Evolutionary conservation across 2,329 filamentous ascomycete genomes (phyloP), one percentile per base, ranked within the genome.

Genomic region (Fusarium tricinctum): DNA sequence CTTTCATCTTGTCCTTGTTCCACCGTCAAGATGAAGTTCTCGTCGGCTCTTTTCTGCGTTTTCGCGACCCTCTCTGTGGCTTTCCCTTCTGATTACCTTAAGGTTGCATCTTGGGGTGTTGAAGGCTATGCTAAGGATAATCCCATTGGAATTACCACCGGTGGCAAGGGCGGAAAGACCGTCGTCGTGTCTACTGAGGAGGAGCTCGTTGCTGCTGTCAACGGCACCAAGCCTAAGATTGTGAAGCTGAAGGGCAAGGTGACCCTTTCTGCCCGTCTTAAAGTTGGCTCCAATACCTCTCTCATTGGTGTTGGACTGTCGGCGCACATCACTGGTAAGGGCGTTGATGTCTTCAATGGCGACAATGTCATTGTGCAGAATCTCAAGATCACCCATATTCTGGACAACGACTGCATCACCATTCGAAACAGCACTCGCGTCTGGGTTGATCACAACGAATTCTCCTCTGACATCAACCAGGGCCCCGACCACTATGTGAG

Each of bases 391-490:
- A 73, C 69, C 55, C 68, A 78, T 45, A 80, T 83, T 32, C 44
- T 77, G 6, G 80, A 77, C 47, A 78, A 79, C 17, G 82, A 84
- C 56, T 76, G 77, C 61, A 81, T 84, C 56, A 81, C 79, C 6
- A 78, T 83, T 35, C 77, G 78, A n/a, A 81, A 82, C 74, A 77
- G 78, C 26, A 84, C 81, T 3, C 73, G 81, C 4, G 79, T 84
- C 1, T 84, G 82, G 82, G 73, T 84, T 23, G 82, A 84, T 50
- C 82, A 84, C 67, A 82, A 82, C 46, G 82, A 84, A 67, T 83
- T 84, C 63, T 69, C 75, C n/a, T 81, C 77, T 2, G 80, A 83
- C 42, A 75, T 83, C 12, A 68, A 72, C 40, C 61, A 76, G 6
- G 81, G 81, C 0, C 79, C 81, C 1, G 81, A 82, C 42, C 69